Evolutionary conservation across 345 rosid genomes (phyloP).

Genomic region (Sisymbrium irio): DNA sequence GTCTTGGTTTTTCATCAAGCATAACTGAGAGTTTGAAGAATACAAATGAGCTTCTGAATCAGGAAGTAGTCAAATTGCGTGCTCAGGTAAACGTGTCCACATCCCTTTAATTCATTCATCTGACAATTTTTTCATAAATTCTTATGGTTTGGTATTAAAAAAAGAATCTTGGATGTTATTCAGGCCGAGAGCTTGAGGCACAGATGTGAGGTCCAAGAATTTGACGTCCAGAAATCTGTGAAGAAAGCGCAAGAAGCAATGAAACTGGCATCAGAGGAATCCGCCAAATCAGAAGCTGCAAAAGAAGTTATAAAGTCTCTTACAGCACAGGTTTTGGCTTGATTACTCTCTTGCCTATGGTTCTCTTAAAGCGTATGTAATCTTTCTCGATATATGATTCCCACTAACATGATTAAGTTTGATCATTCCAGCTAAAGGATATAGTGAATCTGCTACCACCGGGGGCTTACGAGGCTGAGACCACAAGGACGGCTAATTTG

Average conservation of each 20-base stretch:
- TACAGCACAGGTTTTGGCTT: conserved; percentile 71
- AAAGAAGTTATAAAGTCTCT: conserved; percentile 95
- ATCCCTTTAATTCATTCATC: neutral
- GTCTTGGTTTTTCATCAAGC: conserved; percentile 78
- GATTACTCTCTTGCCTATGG: neutral
- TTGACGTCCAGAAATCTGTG: conserved; percentile 73
- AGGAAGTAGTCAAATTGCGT: conserved; percentile 85
- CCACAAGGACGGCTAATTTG: conserved; percentile 40
- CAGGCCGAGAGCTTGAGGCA: conserved; percentile 77
- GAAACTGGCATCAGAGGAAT: conserved; percentile 69
- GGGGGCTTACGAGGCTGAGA: conserved; percentile 60
- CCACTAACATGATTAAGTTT: neutral
- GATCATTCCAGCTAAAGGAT: conserved; percentile 70
- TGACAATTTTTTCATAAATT: neutral
- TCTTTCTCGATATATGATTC: neutral
- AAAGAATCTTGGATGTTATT: conserved; percentile 23
- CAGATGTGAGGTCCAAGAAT: conserved; percentile 82
- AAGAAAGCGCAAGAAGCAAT: conserved; percentile 83
- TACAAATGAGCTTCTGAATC: conserved; percentile 88
- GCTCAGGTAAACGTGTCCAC: conserved; percentile 55
- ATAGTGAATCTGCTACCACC: conserved; percentile 83
- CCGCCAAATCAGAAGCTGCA: conserved; percentile 82
- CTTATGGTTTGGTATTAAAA: neutral
- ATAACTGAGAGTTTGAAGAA: conserved; percentile 86
- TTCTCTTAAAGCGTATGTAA: neutral